Evolutionary conservation across 371 early-diverging fungal genomes (phyloP).

Genomic region (Mucor saturninus): DNA sequence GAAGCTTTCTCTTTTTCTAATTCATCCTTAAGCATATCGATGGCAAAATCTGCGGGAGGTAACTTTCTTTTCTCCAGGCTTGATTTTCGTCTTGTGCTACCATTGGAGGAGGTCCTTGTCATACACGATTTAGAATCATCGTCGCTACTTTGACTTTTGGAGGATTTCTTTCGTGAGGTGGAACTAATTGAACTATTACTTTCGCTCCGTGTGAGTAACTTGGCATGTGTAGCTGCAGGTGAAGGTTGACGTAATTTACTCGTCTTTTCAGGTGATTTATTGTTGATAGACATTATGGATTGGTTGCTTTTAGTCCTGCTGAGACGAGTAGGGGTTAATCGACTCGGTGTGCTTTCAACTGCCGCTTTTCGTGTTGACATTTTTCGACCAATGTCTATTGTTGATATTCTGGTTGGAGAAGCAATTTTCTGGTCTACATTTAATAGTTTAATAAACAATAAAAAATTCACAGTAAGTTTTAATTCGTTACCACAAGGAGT

Average conservation of each 20-base stretch:
- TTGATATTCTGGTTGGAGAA: not conserved
- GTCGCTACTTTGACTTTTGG: constrained; percentile 8
- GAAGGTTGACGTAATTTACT: constrained; percentile 26
- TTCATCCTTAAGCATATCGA: constrained; percentile 28
- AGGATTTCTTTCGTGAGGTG: constrained; percentile 18
- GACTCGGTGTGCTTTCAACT: not conserved
- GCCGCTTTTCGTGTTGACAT: not conserved
- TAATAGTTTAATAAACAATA: not conserved
- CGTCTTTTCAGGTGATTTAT: not conserved
- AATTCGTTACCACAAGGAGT: not conserved
- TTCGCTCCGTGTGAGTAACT: constrained; percentile 12
- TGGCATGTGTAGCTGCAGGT: constrained; percentile 9
- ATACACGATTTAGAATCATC: constrained; percentile 16
- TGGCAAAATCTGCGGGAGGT: constrained; percentile 9
- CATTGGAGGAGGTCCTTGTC: constrained; percentile 17
- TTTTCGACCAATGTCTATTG: not conserved
- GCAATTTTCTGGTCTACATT: not conserved
- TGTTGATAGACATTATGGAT: not conserved
- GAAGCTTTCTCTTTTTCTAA: constrained; percentile 42
- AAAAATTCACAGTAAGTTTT: not conserved
- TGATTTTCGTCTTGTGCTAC: constrained; percentile 13
- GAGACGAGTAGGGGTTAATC: not conserved
- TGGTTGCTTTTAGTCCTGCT: not conserved
- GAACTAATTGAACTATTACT: constrained; percentile 13
- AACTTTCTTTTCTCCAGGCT: constrained; percentile 11